phyloP scores from a whole-genome alignment of 2,329 filamentous ascomycete genomes.

The Colletotrichum higginsianum region DNA sequence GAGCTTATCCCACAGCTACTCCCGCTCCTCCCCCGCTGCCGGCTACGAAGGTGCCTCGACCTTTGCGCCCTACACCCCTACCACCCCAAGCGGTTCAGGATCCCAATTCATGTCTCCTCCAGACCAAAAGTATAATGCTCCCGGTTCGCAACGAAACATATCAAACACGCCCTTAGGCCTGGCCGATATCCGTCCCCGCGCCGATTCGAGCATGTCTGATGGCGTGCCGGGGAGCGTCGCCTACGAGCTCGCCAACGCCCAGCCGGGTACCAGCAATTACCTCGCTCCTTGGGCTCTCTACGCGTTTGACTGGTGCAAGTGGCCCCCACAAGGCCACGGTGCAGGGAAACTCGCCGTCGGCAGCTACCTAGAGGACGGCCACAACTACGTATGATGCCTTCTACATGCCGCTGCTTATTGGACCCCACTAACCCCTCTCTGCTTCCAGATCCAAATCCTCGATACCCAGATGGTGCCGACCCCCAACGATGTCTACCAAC shows the following conservation, averaged over 20 bases:
- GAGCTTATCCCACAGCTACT: slow-evolving; percentile 81
- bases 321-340: slow-evolving; percentile 84
- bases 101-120: slow-evolving; percentile 43
- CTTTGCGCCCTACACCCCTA: slow-evolving; percentile 68
- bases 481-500: slow-evolving; percentile 76
- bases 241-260: slow-evolving; percentile 76
- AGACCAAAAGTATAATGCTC: slow-evolving; percentile 67
- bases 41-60: slow-evolving; percentile 69
- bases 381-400: slow-evolving; percentile 85
- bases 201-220: slow-evolving; percentile 85
- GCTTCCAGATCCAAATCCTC: slow-evolving; percentile 90
- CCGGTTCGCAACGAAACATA: slow-evolving; percentile 72
- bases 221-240: slow-evolving; percentile 73
- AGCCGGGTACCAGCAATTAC: slow-evolving; percentile 89
- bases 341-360: slow-evolving; percentile 95
- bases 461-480: slow-evolving; percentile 86
- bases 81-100: slow-evolving; percentile 71
- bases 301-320: slow-evolving; percentile 99
- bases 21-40: slow-evolving; percentile 84
- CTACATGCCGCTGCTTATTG: slow-evolving; percentile 1
- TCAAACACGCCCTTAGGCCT: slow-evolving; percentile 92
- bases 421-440: slow-evolving; percentile 33
- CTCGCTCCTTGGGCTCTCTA: slow-evolving; percentile 95
- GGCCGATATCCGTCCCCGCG: slow-evolving; percentile 90
- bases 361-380: slow-evolving; percentile 96